Evolutionary conservation across 1,139 yeast genomes (phyloP), one percentile per base, ranked within the genome.

Genomic region (Hansenula lynferdii): DNA sequence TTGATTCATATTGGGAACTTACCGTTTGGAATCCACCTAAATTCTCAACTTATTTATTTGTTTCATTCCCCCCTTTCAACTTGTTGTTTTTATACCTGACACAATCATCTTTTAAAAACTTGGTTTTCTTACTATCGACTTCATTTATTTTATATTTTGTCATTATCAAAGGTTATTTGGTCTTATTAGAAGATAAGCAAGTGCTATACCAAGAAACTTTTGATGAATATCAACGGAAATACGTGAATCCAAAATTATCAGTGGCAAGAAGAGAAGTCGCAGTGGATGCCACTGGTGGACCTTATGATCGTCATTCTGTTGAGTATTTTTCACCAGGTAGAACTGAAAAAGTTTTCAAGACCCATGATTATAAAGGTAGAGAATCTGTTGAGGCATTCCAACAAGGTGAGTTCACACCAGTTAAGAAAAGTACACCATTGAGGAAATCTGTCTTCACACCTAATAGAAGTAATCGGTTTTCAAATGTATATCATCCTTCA

Each of bases 161-260:
- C 8, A 53, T 78, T n/a, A 53, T 64, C 12, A 54, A 59, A 30
- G 62, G 67, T 35, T 84, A 77, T 51, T 61, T 72, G 25, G 63
- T 62, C 4, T 63, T 77, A 40, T 45, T 78, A 15, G 64, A 69
- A 37, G 92, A 85, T 57, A 81, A 78, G 46, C 77, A 75, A 39
- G 65, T 81, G 11, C 54, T 85, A 8, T 73, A 72, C 45, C 76
- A 72, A 44, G 87, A 83, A 50, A 75, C 77, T 51, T 67, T 80
- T 43, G 71, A 70, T 26, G 94, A 84, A 51, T 80, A 80, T 51
- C 75, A 80, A 47, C 62, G 69, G 31, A 83, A 83, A 54, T 76
- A 70, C 45, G 84, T 83, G n/a, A 70, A 71, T 36, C 89, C 90
- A 4, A 71, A 72, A 39, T 61, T 76, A 1, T 69, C 77, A 7